Evolutionary conservation across 2,329 filamentous ascomycete species (phyloP), one percentile per base, ranked within the genome.

Genomic region (Aspergillus glaucus): DNA sequence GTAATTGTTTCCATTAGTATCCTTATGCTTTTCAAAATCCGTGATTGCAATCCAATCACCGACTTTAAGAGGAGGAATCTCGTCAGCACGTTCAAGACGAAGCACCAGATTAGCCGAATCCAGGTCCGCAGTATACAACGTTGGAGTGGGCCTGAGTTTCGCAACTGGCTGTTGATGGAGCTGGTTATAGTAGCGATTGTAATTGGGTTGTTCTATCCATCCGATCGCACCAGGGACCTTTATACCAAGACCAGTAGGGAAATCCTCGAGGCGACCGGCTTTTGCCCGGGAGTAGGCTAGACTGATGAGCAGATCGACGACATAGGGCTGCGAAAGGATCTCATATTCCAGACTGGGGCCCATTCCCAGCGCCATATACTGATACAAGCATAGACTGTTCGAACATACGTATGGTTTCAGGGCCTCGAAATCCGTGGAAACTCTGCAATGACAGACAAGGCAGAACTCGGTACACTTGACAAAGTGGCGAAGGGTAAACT

Each of bases 341-440:
- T 95, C 89, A 62, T 91, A 83, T 63, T 96, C 90, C 48, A 95
- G 82, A 58, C 82, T 89, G 1, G 88, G 86, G 0, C 90, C 91
- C 60, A 95, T 85, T 0, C 88, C 89, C n/a, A 94, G 75, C 14
- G 80, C 77, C 77, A 95, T 87, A 69, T 93, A 95, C 62, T 96
- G 91, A 60, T 87, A 95, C 3, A 95, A 73, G 60, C 91, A 96
- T 3, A 96, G 75, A 1, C 78, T 74, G 10, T 80, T 78, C 19
- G 80, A 80, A 68, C 91, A 96, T 41, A 95, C 88, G 52, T 86
- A 88, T 2, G 73, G 74, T 50, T 74, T 75, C 26, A 76, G 48
- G 1, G 73, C 70, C 54, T 75, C 72, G 34, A 92, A 83, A 0
- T 80, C 78, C 2, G 76, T 76, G 1, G 79, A 67, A 32, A 88